A percentile compares a stretch with the other conserved stretches of the same genome.
These are phyloP conservation scores for Populus tremula DNA, from an alignment of 345 rosid genomes.

Conservation along the genomic window DNA sequence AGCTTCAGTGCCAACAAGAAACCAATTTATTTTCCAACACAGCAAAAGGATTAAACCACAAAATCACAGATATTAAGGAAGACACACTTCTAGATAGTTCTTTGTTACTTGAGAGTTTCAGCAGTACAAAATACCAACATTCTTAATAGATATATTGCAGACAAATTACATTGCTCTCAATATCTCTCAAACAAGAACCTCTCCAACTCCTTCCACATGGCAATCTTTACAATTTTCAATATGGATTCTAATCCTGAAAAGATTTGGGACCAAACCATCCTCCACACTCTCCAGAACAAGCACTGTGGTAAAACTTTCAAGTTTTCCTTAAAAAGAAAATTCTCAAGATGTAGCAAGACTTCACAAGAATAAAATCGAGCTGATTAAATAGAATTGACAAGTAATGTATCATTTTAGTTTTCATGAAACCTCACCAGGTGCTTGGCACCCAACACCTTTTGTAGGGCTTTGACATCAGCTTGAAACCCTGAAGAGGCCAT, in stretches of 20 bases:
- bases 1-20: not conserved
- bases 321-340: not conserved
- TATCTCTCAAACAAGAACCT: not conserved
- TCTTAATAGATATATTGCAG: not conserved
- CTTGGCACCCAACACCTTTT: slow-evolving; percentile 74
- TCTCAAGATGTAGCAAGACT: not conserved
- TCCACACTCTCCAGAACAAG: not conserved
- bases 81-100: not conserved
- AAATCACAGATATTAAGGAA: not conserved
- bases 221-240: not conserved
- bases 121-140: not conserved
- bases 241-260: not conserved
- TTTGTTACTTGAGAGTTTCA: not conserved
- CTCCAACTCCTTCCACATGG: not conserved
- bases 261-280: not conserved
- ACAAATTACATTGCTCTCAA: not conserved
- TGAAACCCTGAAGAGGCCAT: slow-evolving; percentile 97
- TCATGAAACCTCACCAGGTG: slow-evolving; percentile 70
- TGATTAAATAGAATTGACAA: not conserved
- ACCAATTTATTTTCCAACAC: not conserved
- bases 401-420: not conserved
- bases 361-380: not conserved
- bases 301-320: not conserved
- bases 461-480: slow-evolving; percentile 93
- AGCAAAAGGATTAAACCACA: not conserved